Evolutionary conservation across 78 protist species (phyloP).

Genomic region (slime mould (Dictyostelium discoideum)): DNA sequence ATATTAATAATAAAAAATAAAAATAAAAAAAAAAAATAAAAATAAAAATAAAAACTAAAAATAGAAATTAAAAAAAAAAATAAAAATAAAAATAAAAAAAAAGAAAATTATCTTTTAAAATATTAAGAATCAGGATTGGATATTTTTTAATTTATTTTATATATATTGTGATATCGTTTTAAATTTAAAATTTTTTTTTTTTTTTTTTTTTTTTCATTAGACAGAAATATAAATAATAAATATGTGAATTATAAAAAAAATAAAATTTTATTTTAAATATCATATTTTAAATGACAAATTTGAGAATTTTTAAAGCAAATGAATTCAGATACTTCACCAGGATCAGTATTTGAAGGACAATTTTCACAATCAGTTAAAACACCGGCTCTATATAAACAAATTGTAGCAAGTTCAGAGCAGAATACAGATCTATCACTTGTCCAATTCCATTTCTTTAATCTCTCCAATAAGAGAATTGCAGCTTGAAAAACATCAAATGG

Average conservation of each 20-base stretch:
- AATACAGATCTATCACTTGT: slow-evolving; percentile 16
- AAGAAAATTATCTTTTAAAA: no score
- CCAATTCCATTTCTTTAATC: slow-evolving; percentile 6
- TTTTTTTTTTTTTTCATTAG: no score
- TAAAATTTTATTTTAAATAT: neutral
- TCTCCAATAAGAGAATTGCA: neutral
- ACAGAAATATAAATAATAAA: no score
- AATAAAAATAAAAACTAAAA: no score
- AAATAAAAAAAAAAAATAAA: neutral
- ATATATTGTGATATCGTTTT: no score
- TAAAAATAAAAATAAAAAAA: no score
- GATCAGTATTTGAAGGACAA: slow-evolving; percentile 17
- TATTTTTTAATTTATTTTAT: no score
- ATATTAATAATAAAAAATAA: no score
- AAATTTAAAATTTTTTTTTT: no score
- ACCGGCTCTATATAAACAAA: neutral
- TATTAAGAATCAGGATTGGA: no score
- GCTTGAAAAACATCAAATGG: slow-evolving; percentile 47
- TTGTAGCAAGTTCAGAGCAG: slow-evolving; percentile 35
- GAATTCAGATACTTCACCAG: slow-evolving; percentile 49
- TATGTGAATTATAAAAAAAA: no score
- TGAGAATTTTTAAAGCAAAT: neutral
- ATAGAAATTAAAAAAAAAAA: neutral
- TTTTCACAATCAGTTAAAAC: neutral
- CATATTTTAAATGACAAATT: slow-evolving; percentile 15